A percentile compares a stretch with the other conserved stretches of the same genome.
Conservation (phyloP, 148 eudicot species). For the Rhododendron molle region DNA sequence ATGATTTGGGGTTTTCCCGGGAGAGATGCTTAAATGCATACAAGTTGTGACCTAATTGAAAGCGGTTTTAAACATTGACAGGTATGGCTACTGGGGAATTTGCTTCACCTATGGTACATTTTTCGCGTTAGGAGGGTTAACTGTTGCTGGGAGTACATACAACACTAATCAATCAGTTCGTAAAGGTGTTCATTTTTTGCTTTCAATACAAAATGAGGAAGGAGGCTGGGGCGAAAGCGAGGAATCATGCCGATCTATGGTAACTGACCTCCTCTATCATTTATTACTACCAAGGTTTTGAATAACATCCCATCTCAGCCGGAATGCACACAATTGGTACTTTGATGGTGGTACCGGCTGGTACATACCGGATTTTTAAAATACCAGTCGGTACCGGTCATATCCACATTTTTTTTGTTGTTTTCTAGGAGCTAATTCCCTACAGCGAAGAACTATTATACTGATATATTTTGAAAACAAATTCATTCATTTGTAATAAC, state of each 20-base stretch:
- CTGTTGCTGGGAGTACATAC: slow-evolving; percentile 26
- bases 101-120: slow-evolving; percentile 34
- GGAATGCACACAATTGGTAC: no score
- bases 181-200: slow-evolving; percentile 22
- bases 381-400: no score
- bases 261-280: neutral
- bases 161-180: slow-evolving; percentile 25
- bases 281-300: neutral
- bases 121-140: slow-evolving; percentile 24
- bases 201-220: slow-evolving; percentile 28
- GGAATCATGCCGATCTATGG: slow-evolving; percentile 27
- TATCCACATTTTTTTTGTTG: no score
- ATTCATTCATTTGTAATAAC: no score
- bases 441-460: no score
- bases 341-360: no score
- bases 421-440: no score
- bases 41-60: slow-evolving; percentile 17
- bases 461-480: no score
- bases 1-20: neutral
- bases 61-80: neutral
- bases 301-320: no score
- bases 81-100: slow-evolving; percentile 46
- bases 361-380: no score
- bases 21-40: neutral
- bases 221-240: slow-evolving; percentile 42